Base-by-base conservation (phyloP, 192 early-diverging fungal species). In the Chytriomyces confervae region DNA sequence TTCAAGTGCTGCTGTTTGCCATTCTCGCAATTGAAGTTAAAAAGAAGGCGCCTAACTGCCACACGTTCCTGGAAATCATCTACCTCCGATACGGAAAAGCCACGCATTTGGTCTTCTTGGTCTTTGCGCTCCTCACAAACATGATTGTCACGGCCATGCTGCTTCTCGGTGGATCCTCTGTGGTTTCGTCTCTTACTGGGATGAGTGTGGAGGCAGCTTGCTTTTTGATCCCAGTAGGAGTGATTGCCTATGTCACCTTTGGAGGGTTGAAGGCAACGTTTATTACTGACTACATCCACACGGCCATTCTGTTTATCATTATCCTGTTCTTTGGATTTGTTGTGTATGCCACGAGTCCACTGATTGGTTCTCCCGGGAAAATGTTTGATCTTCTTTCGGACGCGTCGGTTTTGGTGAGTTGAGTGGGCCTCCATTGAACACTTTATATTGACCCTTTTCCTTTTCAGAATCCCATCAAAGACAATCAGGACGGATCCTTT, bases 251-350 rank as follows among this genome's bases (percentile, higher is more conserved):
- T 68, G 89, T 88, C 0, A 76, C 90, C 3, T 86, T 87, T 80
- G 92, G 92, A 61, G 91, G 91, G 23, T 78, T 93, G 48, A 93
- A 93, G 75, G 91, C 92, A 5, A 93, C 91, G 0, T 93, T 93
- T 62, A 76, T 93, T 23, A 91, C 91, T 4, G 91, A 93, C 72
- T 93, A 93, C 72, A 82, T 88, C 2, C 91, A 92, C 57, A 93
- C 91, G 4, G 88, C 84, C 23, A 84, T 93, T 24, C 90, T 93
- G 50, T 91, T 88, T 78, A 76, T 92, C 72, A 93, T 93, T 24
- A 92, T 93, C 62, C 76, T 93, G 9, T 79, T 89, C 4, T 93
- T 93, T 76, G 79, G 81, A 16, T 91, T 93, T 75, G 92, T 89
- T 8, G 90, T 92, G 20, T 93, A 93, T 78, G 73, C 84, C 18